Conservation (phyloP, 805 yeast genomes). For the Debaryomyces hansenii region DNA sequence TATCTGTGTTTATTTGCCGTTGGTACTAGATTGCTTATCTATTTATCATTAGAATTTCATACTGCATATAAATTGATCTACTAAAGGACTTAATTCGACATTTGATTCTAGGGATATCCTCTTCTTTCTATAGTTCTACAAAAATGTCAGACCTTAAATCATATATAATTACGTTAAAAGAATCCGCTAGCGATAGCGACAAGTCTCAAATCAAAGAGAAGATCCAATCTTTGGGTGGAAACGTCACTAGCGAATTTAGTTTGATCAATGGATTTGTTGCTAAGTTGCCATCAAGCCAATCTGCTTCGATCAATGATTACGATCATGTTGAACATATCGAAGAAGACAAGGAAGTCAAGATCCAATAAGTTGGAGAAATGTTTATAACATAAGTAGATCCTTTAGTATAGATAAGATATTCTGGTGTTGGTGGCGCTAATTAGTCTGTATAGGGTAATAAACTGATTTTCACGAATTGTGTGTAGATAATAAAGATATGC, state of each 20-base stretch:
- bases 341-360: constrained; percentile 66
- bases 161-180: constrained; percentile 49
- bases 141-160: constrained; percentile 30
- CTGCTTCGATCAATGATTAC: constrained; percentile 45
- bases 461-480: too few relatives aligned
- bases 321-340: constrained; percentile 60
- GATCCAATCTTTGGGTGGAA: constrained; percentile 56
- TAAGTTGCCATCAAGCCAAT: constrained; percentile 56
- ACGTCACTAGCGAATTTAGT: constrained; percentile 57
- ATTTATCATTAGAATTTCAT: background rate
- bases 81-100: background rate
- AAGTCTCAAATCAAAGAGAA: constrained; percentile 45
- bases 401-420: too few relatives aligned
- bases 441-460: too few relatives aligned
- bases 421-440: too few relatives aligned
- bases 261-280: constrained; percentile 68
- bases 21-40: too few relatives aligned
- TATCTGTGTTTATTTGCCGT: background rate
- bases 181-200: constrained; percentile 41
- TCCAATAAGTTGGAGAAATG: constrained; percentile 18
- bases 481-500: too few relatives aligned
- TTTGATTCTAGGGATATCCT: background rate
- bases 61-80: constrained; percentile 1
- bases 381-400: background rate
- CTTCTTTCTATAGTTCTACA: constrained; percentile 1